phyloP scores from a whole-genome alignment of 495 filamentous ascomycete species.

The Astrothelium subdiscretum region DNA sequence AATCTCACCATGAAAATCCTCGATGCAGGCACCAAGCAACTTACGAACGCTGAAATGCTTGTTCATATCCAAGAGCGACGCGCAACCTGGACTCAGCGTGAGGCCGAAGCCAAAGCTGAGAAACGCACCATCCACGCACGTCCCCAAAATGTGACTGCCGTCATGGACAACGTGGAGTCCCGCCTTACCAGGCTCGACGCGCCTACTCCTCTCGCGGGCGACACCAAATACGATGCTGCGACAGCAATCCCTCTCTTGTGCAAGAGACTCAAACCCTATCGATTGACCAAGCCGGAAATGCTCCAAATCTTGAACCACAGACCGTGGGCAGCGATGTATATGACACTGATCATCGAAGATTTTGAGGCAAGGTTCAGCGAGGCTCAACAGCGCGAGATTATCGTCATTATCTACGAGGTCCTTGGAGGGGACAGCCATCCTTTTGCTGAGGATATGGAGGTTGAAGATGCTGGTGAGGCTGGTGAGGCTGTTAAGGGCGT shows the following conservation, averaged over 20 bases:
- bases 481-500: no score
- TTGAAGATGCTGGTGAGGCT: neutral
- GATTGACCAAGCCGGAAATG: neutral
- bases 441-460: neutral
- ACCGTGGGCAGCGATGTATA: neutral
- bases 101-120: neutral
- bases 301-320: neutral
- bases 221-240: neutral
- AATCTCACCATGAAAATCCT: neutral
- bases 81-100: neutral
- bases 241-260: neutral
- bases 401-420: neutral
- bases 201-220: neutral
- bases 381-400: neutral
- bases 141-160: neutral
- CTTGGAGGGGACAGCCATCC: neutral
- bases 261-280: neutral
- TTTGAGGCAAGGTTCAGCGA: neutral
- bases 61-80: neutral
- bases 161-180: neutral
- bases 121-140: neutral
- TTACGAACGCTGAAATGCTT: neutral
- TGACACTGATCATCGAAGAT: neutral
- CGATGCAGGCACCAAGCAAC: neutral
- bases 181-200: neutral